These are phyloP conservation scores for Mollisiaceae sp. DNA, from an alignment of 2,329 filamentous ascomycete genomes.

Conservation along the genomic window DNA sequence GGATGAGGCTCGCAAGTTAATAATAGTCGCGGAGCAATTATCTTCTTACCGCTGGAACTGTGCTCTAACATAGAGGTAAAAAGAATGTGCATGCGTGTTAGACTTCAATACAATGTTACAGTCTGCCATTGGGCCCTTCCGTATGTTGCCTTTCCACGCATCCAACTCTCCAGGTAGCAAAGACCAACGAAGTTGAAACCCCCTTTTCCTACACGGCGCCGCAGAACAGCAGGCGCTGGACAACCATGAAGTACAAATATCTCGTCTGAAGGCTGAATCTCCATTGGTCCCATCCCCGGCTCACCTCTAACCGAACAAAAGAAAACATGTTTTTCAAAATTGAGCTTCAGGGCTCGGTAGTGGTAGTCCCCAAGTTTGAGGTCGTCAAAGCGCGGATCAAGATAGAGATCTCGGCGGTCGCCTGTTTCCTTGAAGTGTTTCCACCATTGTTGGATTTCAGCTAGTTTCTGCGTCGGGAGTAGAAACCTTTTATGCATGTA, in stretches of 20 bases:
- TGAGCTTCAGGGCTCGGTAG: constrained; percentile 9
- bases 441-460: constrained; percentile 12
- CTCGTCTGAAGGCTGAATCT: background rate
- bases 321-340: constrained; percentile 6
- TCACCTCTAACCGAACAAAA: background rate
- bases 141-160: background rate
- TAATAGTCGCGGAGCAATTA: too few relatives aligned
- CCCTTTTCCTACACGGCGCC: background rate
- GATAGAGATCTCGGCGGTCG: constrained; percentile 2
- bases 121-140: background rate
- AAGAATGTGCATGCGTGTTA: background rate
- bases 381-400: background rate
- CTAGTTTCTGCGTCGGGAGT: background rate
- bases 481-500: constrained; percentile 1
- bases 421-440: constrained; percentile 7
- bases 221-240: background rate
- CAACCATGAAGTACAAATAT: background rate
- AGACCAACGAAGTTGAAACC: background rate
- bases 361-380: constrained; percentile 3
- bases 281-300: background rate
- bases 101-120: background rate
- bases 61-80: too few relatives aligned
- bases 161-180: background rate
- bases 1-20: too few relatives aligned
- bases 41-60: too few relatives aligned